These are phyloP conservation scores for Luvunga scandens DNA, from an alignment of 345 rosid species.

Conservation along the genomic window DNA sequence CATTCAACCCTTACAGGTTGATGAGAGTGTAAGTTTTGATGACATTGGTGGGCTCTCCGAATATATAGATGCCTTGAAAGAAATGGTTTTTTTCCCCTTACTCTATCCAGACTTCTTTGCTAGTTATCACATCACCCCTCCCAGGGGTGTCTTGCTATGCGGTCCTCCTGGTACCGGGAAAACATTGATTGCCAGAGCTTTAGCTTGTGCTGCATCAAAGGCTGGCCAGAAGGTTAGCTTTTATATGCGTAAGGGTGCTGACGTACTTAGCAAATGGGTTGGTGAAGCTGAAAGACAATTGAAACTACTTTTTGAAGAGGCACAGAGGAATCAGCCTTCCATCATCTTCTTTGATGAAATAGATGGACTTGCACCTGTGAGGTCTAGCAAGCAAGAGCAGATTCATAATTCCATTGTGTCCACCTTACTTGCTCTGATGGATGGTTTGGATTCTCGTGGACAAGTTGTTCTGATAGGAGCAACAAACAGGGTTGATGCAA, in stretches of 20 bases:
- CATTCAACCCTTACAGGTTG: slow-evolving; percentile 98
- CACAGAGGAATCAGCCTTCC: slow-evolving; percentile 97
- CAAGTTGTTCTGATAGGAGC: slow-evolving; percentile 99
- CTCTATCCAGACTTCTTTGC: slow-evolving; percentile 98
- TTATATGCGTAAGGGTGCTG: slow-evolving; percentile 99
- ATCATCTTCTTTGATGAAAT: slow-evolving; percentile 99
- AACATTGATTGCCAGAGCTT: slow-evolving; percentile 97
- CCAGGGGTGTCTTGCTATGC: slow-evolving; percentile 95
- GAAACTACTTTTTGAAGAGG: slow-evolving; percentile 97
- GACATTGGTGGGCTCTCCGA: slow-evolving; percentile 97
- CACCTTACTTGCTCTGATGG: slow-evolving; percentile 98
- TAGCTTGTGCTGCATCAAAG: slow-evolving; percentile 99
- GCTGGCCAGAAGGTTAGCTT: slow-evolving; percentile 99
- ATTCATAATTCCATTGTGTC: slow-evolving; percentile 99
- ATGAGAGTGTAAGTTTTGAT: slow-evolving; percentile 86
- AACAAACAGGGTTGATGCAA: slow-evolving; percentile 98
- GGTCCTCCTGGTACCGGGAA: slow-evolving; percentile 99
- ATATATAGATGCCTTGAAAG: slow-evolving; percentile 94
- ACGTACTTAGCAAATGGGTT: slow-evolving; percentile 99
- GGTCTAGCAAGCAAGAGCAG: slow-evolving; percentile 99
- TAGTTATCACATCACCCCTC: slow-evolving; percentile 93
- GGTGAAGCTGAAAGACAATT: slow-evolving; percentile 99
- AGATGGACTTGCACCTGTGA: slow-evolving; percentile 99
- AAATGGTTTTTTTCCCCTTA: slow-evolving; percentile 98
- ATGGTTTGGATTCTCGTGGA: slow-evolving; percentile 99